Evolutionary conservation across 208 protist species (phyloP).

Genomic region (Crithidia expoeki): DNA sequence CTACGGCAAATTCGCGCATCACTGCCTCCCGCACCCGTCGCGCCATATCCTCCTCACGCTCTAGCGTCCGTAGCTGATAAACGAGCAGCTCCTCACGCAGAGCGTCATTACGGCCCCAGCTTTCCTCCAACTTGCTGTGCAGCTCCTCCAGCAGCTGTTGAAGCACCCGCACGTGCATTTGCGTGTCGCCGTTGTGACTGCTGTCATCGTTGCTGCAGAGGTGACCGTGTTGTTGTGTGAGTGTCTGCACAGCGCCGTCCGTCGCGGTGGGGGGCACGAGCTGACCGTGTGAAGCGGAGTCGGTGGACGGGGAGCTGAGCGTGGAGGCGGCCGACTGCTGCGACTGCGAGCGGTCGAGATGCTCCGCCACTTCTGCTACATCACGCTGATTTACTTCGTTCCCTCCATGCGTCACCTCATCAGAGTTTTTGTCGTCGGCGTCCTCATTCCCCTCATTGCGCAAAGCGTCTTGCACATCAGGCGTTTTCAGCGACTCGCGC

Average conservation of each 20-base stretch:
- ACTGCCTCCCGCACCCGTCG: slow-evolving; percentile 9
- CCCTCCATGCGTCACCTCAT: not conserved
- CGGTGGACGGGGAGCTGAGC: slow-evolving; percentile 5
- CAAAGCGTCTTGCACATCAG: not conserved
- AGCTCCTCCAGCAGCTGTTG: slow-evolving; percentile 34
- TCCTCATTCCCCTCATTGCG: not conserved
- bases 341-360: not conserved
- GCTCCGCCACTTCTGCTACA: not conserved
- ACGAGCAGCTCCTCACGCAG: slow-evolving; percentile 33
- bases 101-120: slow-evolving; percentile 37
- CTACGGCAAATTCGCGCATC: not conserved
- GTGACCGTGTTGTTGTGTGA: not conserved
- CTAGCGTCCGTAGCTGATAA: slow-evolving; percentile 37
- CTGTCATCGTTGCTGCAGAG: not conserved
- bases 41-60: slow-evolving; percentile 22
- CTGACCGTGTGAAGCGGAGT: not conserved
- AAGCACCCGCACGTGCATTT: slow-evolving; percentile 26
- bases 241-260: not conserved
- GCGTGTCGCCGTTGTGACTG: not conserved
- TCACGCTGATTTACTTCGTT: not conserved
- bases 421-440: not conserved
- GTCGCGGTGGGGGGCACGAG: not conserved
- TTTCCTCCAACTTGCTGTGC: slow-evolving; percentile 38
- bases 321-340: slow-evolving; percentile 13
- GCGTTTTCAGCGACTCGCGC: slow-evolving; percentile 3